Base-by-base conservation (phyloP, 305 asterid species). In the Solanum hybrid region DNA sequence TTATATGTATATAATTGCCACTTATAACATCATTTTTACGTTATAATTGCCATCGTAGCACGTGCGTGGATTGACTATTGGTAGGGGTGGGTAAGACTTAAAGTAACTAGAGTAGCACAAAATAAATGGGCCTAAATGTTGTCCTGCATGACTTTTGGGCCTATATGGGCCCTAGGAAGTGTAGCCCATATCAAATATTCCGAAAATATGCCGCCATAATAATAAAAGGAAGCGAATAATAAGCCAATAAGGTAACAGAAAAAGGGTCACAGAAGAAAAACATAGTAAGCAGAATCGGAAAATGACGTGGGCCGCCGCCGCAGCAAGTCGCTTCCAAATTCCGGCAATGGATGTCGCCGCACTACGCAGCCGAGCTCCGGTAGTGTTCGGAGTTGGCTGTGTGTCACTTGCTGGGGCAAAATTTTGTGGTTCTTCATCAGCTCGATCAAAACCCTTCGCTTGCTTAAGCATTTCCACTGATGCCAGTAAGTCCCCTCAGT, bases 241-340 rank as follows among this genome's bases (percentile, higher is more conserved):
- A 29, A 28, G 39, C 9, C 36, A 42, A 40, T 28, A 31, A 85
- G 76, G 88, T 20, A 4, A 51, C 88, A 84, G 67, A 51, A 16
- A 51, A 51, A 51, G 67, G 67, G 67, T 51, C 67, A 51, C 67
- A 51, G 40, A 22, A 84, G 20, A 31, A 16, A 26, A 78, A n/a
- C 1, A n/a, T 6, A 22, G 6, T 5, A n/a, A 85, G 22, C 13
- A 11, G 7, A 57, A 12, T 31, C 76, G 76, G 88, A 22, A 85
- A 36, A 97, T 96, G 99, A 93, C 97, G 90, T 97, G 97, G 98
- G 92, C 88, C 91, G 93, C 95, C 94, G 97, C 81, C 13, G 81
- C 96, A 90, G 94, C 95, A 67, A 97, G 95, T 93, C 93, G 87
- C 89, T 97, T 97, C 87, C 94, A 93, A 46, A 26, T 96, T 69